Base-by-base conservation (phyloP, 495 filamentous ascomycete species). In the Cercophora scortea region DNA sequence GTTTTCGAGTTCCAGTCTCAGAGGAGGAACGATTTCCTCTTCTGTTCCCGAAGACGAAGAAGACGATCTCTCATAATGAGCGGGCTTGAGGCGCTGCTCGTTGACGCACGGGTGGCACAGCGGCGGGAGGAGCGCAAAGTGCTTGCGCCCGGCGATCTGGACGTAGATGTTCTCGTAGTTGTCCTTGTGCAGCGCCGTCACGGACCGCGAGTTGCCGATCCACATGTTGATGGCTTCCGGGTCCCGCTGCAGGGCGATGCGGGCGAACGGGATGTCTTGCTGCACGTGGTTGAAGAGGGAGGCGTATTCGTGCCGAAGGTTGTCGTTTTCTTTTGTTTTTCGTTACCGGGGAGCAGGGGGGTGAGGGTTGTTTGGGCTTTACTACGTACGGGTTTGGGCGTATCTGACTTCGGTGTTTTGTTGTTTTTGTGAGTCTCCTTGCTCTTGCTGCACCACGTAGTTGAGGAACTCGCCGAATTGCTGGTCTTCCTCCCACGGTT, bases 141-240 rank as follows among this genome's bases (percentile, higher is more conserved):
- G 75, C 61, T 91, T 91, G 15, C 62, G 62, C 0, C 87, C 87
- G 8, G 79, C 63, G 36, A 90, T 66, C 54, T 89, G 85, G 6
- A 85, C 82, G 67, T 89, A 91, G 2, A 91, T 72, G 65, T 90
- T 91, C 64, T 91, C 86, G 62, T 90, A 90, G 64, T 82, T 81
- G 69, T 91, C 87, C 55, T 81, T 83, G 67, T 91, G 87, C 50
- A 90, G 64, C 3, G 85, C 77, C 0, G 87, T 88, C 1, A 73
- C 69, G 43, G 81, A 85, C 12, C 63, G 63, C 13, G 74, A 78
- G 67, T 84, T 85, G 42, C 87, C 87, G 54, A 91, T 79, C 87
- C 87, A 91, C 55, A 91, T 67, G 61, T 91, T 91, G 54, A 87
- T 77, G 15, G 87, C 87, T 42, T 90, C 86, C 0, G 87, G 83